phyloP scores from a whole-genome alignment of 225 moss, liverwort and hornwort genomes.

The Climacium dendroides region DNA sequence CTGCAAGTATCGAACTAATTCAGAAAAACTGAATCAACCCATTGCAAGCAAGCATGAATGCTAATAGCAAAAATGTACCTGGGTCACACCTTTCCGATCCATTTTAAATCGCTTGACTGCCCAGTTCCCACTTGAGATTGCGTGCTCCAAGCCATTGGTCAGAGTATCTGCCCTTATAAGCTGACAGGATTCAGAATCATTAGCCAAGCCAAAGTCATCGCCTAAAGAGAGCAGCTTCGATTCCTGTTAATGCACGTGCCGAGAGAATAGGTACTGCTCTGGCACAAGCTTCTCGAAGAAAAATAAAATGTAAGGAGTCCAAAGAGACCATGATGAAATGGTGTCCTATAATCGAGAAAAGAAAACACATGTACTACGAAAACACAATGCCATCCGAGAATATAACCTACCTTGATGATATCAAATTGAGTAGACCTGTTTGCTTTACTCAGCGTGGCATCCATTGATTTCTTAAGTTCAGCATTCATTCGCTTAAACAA shows the following conservation, averaged over 20 bases:
- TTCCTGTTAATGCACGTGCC: not conserved
- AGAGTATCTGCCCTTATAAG: slow-evolving; percentile 84
- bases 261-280: not conserved
- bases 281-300: not conserved
- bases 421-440: slow-evolving; percentile 93
- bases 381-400: not conserved
- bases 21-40: not conserved
- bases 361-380: not conserved
- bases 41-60: not conserved
- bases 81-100: slow-evolving; percentile 99
- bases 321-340: not conserved
- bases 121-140: slow-evolving; percentile 99
- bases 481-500: slow-evolving; percentile 92
- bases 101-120: slow-evolving; percentile 97
- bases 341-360: not conserved
- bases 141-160: slow-evolving; percentile 95
- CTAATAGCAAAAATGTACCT: slow-evolving; percentile 27
- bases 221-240: not conserved
- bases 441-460: slow-evolving; percentile 68
- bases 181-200: slow-evolving; percentile 21
- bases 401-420: slow-evolving; percentile 79
- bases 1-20: not conserved
- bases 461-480: slow-evolving; percentile 82
- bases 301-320: not conserved
- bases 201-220: not conserved